These are phyloP conservation scores for Clarireedia homoeocarpa DNA, from an alignment of 2,329 filamentous ascomycete genomes.

Conservation along the genomic window DNA sequence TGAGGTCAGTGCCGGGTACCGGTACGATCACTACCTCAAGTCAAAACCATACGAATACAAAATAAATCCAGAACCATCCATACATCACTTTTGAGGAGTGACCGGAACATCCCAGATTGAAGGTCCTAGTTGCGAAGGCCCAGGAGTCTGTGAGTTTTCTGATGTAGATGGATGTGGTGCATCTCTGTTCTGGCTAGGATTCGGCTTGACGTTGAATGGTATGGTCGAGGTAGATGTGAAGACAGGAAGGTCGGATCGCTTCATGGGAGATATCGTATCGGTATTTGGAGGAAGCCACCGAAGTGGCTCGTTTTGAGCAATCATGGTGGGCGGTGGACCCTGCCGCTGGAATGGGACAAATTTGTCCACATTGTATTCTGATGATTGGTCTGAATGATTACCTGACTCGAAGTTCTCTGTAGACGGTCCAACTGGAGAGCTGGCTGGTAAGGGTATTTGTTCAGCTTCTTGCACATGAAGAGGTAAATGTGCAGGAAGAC, in stretches of 20 bases:
- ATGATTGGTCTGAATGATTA: slow-evolving; percentile 4
- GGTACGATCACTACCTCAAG: neutral
- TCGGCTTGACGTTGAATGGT: slow-evolving; percentile 19
- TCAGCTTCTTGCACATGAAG: slow-evolving; percentile 16
- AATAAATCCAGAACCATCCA: neutral
- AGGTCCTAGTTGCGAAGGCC: slow-evolving; percentile 10
- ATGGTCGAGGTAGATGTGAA: slow-evolving; percentile 27
- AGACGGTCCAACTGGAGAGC: slow-evolving; percentile 16
- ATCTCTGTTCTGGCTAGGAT: neutral
- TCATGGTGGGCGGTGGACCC: slow-evolving; percentile 37
- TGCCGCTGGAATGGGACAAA: slow-evolving; percentile 50
- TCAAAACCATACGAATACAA: neutral
- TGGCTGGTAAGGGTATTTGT: slow-evolving; percentile 19
- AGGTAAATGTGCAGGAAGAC: slow-evolving; percentile 10
- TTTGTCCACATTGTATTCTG: slow-evolving; percentile 29
- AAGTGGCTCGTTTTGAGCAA: slow-evolving; percentile 35
- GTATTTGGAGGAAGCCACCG: slow-evolving; percentile 46
- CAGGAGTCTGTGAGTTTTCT: neutral
- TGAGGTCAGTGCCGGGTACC: neutral
- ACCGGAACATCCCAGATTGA: slow-evolving; percentile 32
- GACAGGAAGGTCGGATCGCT: slow-evolving; percentile 24
- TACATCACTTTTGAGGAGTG: slow-evolving; percentile 23
- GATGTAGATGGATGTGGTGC: slow-evolving; percentile 1
- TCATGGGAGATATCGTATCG: slow-evolving; percentile 19
- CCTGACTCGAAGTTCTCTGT: neutral